Conservation (phyloP, 345 rosid genomes). For the Zanthoxylum bungeanum region DNA sequence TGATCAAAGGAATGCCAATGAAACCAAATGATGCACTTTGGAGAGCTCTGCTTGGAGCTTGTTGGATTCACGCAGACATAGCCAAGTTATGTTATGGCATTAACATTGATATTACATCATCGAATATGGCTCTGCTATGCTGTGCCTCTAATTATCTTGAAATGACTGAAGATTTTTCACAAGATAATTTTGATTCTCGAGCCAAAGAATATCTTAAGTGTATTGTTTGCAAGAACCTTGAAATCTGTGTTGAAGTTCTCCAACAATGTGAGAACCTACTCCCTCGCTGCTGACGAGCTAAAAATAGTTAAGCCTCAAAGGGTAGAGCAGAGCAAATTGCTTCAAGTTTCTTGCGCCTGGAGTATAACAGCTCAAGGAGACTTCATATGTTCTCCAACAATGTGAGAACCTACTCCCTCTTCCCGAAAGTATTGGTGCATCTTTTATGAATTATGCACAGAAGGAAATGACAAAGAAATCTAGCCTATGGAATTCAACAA, state of each 20-base stretch:
- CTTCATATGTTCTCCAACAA: no score
- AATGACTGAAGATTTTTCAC: constrained; percentile 86
- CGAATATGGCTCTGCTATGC: constrained; percentile 77
- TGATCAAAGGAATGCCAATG: constrained; percentile 57
- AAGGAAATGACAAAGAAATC: constrained; percentile 84
- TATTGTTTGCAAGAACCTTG: constrained; percentile 83
- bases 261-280: constrained; percentile 85
- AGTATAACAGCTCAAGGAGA: constrained; percentile 97
- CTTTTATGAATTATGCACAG: constrained; percentile 81
- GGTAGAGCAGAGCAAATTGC: constrained; percentile 93
- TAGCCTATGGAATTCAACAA: constrained; percentile 54
- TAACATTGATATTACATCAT: constrained; percentile 81
- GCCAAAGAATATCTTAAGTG: constrained; percentile 85
- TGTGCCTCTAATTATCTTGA: constrained; percentile 92
- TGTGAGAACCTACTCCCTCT: no score
- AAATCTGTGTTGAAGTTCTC: constrained; percentile 81
- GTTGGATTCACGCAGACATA: constrained; percentile 49
- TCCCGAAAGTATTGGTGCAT: constrained; percentile 94
- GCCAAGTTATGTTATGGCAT: constrained; percentile 94
- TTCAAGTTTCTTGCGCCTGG: constrained; percentile 88
- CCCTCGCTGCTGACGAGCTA: constrained; percentile 90
- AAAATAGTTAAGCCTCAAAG: constrained; percentile 75
- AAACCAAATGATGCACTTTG: constrained; percentile 65
- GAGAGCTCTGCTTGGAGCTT: constrained; percentile 75
- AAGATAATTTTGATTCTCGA: constrained; percentile 81